A percentile compares a stretch with the other conserved stretches of the same genome.
Conservation (phyloP, 2,329 filamentous ascomycete species). For the Curvularia lunata region DNA sequence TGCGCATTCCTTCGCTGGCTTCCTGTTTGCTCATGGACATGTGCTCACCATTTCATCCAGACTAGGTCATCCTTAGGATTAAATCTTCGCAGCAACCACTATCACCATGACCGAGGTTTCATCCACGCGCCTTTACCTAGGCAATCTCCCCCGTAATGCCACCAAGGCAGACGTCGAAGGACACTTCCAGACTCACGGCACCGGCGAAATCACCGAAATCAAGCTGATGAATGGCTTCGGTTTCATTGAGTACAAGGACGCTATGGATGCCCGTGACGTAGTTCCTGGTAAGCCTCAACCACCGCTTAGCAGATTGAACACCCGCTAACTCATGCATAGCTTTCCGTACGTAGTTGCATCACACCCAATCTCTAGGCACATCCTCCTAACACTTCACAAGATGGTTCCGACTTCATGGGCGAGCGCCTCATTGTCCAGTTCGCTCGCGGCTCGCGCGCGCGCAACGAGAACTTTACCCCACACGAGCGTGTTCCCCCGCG, state of each 20-base stretch:
- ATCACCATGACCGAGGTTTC: constrained; percentile 81
- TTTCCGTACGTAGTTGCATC: constrained; percentile 59
- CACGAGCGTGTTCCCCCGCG: constrained; percentile 73
- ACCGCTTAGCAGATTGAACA: constrained; percentile 4
- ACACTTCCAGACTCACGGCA: constrained; percentile 94
- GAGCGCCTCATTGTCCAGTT: constrained; percentile 98
- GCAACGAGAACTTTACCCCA: constrained; percentile 68
- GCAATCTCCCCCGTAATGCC: constrained; percentile 95
- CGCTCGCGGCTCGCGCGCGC: constrained; percentile 79
- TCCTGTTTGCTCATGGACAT: constrained; percentile 32
- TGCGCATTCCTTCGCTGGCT: constrained; percentile 34
- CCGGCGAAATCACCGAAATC: constrained; percentile 97
- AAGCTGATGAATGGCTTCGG: constrained; percentile 99
- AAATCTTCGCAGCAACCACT: constrained; percentile 18
- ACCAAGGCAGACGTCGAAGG: constrained; percentile 96
- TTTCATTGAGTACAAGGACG: constrained; percentile 99
- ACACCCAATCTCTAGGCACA: background rate
- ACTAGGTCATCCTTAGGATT: constrained; percentile 37
- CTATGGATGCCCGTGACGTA: constrained; percentile 96
- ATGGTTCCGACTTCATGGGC: constrained; percentile 98
- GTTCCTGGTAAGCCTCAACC: constrained; percentile 78
- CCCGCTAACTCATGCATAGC: constrained; percentile 51
- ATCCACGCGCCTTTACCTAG: constrained; percentile 92
- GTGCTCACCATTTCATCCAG: constrained; percentile 45
- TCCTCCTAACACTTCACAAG: constrained; percentile 56